A percentile compares a stretch with the other conserved stretches of the same genome.
phyloP scores from a whole-genome alignment of 2,329 filamentous ascomycete species.

The Byssothecium circinans region DNA sequence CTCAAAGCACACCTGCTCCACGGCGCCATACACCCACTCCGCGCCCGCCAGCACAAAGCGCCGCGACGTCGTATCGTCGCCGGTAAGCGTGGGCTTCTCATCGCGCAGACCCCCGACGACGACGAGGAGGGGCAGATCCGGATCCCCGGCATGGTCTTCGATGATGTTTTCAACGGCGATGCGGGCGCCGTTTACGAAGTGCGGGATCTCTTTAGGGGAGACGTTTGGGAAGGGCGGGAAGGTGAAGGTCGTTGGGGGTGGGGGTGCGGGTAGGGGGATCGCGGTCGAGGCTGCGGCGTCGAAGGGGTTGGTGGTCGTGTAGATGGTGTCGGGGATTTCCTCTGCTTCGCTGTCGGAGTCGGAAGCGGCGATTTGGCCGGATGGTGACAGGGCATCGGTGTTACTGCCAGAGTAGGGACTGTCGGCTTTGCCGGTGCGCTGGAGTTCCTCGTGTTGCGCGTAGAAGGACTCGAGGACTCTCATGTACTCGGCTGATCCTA shows the following conservation, averaged over 20 bases:
- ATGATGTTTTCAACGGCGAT: constrained; percentile 5
- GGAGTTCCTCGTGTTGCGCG: too few relatives aligned
- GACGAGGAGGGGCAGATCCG: background rate
- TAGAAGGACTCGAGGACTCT: too few relatives aligned
- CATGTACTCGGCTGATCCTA: too few relatives aligned
- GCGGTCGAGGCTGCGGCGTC: too few relatives aligned
- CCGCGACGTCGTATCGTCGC: background rate
- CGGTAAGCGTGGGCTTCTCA: background rate
- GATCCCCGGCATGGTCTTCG: background rate
- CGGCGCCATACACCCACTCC: background rate
- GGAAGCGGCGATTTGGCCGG: too few relatives aligned
- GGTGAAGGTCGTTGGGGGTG: background rate
- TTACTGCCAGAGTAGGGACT: too few relatives aligned
- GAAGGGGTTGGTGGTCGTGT: too few relatives aligned
- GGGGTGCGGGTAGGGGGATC: too few relatives aligned
- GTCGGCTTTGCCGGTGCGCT: too few relatives aligned
- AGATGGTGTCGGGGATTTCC: too few relatives aligned
- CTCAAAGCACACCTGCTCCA: background rate
- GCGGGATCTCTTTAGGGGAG: background rate
- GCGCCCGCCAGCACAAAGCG: background rate
- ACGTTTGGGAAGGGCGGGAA: background rate
- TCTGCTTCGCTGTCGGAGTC: too few relatives aligned
- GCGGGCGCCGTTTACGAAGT: constrained; percentile 1
- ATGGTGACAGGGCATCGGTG: too few relatives aligned
- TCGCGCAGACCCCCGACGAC: background rate